Base-by-base conservation (phyloP, 2,329 filamentous ascomycete genomes). In the Microthyrium microscopicum region DNA sequence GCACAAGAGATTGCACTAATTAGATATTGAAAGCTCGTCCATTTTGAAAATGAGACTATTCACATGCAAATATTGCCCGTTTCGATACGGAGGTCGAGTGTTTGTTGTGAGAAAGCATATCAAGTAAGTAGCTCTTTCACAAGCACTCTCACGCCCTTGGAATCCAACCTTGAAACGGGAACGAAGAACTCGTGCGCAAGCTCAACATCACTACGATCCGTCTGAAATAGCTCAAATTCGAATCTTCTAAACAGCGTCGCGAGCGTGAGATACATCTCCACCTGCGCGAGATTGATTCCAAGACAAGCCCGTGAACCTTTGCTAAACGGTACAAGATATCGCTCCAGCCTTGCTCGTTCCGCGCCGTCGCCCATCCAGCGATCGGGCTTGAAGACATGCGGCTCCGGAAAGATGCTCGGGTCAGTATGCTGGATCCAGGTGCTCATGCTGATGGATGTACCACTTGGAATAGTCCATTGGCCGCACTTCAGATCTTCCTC, bases 251-350 rank as follows among this genome's bases (percentile, higher is more conserved):
- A 22, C 17, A 39, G 8, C 20, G 35, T 31, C n/a, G 30, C 35
- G 11, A 37, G 26, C 5, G 18, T 19, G 5, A 36, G 16, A 29
- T 37, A 26, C 34, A 39, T 13, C 21, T 39, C 37, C 25, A 26
- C 25, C 12, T 33, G 25, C 5, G 37, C 37, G 5, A 39, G 77
- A 73, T 78, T 70, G 43, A 70, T 73, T 3, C 72, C 73, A 17
- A 73, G 64, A 40, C 75, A 80, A 1, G 72, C 73, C 42, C 75
- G 57, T 1, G 70, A 73, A 3, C 75, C 75, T 29, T 60, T 67
- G 5, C 71, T 66, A 20, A 56, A 79, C 78, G 0, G 74, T 67
- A 56, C 77, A 77, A 44, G 75, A 68, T 5, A 70, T 46, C 27
- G 68, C 57, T 29, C 16, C 18, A 39, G 17, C n/a, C n/a, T n/a